Evolutionary conservation across 257 asterid species (phyloP), one percentile per base, ranked within the genome.

Genomic region (Rhazya stricta): DNA sequence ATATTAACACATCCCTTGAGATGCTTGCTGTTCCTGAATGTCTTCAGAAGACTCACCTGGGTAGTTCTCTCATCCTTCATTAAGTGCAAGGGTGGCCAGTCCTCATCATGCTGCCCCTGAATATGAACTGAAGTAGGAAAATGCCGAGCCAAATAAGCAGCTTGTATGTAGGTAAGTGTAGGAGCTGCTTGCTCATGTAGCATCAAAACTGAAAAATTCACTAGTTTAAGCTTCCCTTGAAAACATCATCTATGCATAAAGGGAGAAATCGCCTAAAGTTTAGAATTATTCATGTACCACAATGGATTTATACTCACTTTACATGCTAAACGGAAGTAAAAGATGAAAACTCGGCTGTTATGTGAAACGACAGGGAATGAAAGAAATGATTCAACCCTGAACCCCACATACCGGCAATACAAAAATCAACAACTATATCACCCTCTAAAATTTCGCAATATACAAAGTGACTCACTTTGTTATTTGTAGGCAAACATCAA

Each of bases 151-250:
- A 83, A 84, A 76, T 87, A 82, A 77, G 89, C 75, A 78, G 88
- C 74, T 69, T 82, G 84, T 57, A 78, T 74, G 73, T 85, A 75
- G 78, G 86, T 71, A 69, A 82, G 81, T 29, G 81, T 90, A 67
- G 89, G 86, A 70, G 84, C 79, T 63, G 81, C 85, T 83, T 86
- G 92, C 76, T 90, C 94, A 69, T 87, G 94, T 77, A 89, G 85
- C 87, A 85, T 78, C 85, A 84, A 58, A 69, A 89, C 91, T 90
- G 89, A 87, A 80, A 86, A 78, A 76, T 76, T 79, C 30, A 76
- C 42, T n/a, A 67, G 81, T 71, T 77, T 54, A 67, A 54, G 56
- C 36, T 56, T 72, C 74, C 30, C 32, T 23, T 36, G n/a, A 73
- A 8, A 25, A 16, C 11, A 65, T 29, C n/a, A 43, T 29, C 42